Percentiles rank a stretch among this genome's conserved stretches.
Evolutionary conservation across 352 stramenopile genomes (phyloP).

Genomic region (Pelagophyceae sp.): DNA sequence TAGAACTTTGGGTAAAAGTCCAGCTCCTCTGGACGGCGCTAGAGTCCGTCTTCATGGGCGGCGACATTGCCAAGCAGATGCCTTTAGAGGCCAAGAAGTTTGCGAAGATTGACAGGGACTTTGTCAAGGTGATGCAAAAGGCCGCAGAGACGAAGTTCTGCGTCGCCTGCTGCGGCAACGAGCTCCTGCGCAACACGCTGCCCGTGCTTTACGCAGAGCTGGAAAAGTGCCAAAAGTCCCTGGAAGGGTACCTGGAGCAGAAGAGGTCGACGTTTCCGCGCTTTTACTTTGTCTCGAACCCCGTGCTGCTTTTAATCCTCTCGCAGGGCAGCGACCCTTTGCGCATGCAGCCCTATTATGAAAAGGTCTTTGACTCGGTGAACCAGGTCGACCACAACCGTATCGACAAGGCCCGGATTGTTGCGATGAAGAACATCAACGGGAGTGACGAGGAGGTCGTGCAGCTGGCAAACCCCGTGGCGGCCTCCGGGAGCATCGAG

Average conservation of each 20-base stretch:
- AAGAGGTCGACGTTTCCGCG: conserved; percentile 76
- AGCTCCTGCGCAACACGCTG: conserved; percentile 64
- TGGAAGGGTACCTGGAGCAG: conserved; percentile 78
- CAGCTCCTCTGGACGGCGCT: conserved; percentile 76
- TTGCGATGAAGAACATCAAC: conserved; percentile 60
- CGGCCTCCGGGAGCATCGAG: conserved; percentile 65
- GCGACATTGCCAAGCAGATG: conserved; percentile 83
- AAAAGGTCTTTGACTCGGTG: conserved; percentile 71
- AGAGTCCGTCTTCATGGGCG: conserved; percentile 78
- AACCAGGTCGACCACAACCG: conserved; percentile 62
- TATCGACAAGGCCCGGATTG: conserved; percentile 52
- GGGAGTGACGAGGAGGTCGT: conserved; percentile 64
- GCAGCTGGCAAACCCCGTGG: conserved; percentile 45
- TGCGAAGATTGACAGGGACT: conserved; percentile 77
- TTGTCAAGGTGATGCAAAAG: conserved; percentile 73
- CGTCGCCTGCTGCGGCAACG: conserved; percentile 64
- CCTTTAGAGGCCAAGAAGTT: conserved; percentile 79
- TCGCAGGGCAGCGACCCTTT: conserved; percentile 65
- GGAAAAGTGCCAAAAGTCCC: conserved; percentile 77
- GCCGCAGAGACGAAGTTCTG: conserved; percentile 64
- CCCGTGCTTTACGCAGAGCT: conserved; percentile 73
- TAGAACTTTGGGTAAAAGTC: conserved; percentile 78
- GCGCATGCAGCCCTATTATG: conserved; percentile 68
- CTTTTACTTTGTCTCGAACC: conserved; percentile 83
- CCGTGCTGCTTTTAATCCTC: conserved; percentile 71